Evolutionary conservation across 2,329 filamentous ascomycete genomes (phyloP), one percentile per base, ranked within the genome.

Genomic region (Zymoseptoria tritici): DNA sequence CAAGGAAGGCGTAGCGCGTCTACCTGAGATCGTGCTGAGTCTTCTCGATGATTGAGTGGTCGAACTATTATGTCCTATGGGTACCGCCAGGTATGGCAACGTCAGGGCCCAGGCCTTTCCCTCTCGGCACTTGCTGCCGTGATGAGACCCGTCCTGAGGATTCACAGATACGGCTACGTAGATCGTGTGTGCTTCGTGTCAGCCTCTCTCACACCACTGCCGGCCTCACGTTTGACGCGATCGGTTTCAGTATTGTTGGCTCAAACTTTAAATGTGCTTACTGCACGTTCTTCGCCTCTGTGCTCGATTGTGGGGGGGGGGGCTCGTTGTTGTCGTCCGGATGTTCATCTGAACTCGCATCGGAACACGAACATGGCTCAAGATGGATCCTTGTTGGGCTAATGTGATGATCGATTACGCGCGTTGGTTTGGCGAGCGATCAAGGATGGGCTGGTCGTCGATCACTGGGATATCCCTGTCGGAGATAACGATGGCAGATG

Each of bases 1-100:
- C 60, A 90, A 89, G 4, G 86, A 97, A 72, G 92, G 93, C 2
- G 86, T 96, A 8, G 85, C 91, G 57, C 79, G 82, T 52, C 85
- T 94, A 58, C 82, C 89, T 20, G 85, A 90, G 67, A 85, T 89
- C 79, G 88, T 86, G 2, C 81, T 91, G 55, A 84, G 84, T 16
- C 72, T 93, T 58, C 75, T 93, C 59, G 83, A 87, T 31, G 60
- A 56, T 16, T 66, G 60, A 62, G n/a, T 19, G 16, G n/a, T 16
- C 36, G 54, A 36, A 16, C 6, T 46, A n/a, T 46, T 46, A n/a
- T 46, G 36, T 46, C 31, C 31, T 3, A 8, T 4, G 5, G 9
- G 36, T 42, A 46, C 36, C 21, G 2, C 21, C 9, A 46, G 36
- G 36, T 46, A 46, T 46, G 13, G 7, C 36, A 46, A 46, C 36